Percentiles rank a stretch among this genome's conserved stretches.
Evolutionary conservation across 306 rosid genomes (phyloP).

Genomic region (Vicia villosa): DNA sequence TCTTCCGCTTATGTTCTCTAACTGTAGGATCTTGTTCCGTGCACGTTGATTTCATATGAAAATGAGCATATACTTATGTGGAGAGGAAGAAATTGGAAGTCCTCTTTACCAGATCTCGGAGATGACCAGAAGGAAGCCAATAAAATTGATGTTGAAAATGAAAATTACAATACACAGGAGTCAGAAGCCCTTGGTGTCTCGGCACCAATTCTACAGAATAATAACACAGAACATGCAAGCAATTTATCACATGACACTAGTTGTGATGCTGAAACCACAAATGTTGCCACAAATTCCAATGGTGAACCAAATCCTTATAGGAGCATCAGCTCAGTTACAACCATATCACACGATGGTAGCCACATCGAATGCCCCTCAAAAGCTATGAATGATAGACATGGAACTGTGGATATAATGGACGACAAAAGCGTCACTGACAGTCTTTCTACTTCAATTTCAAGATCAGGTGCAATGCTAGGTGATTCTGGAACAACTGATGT

Average conservation of each 20-base stretch:
- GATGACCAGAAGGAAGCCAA: constrained; percentile 40
- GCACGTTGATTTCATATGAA: constrained; percentile 79
- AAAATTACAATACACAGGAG: constrained; percentile 28
- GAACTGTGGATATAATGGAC: constrained; percentile 38
- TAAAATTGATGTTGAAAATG: constrained; percentile 28
- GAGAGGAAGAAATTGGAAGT: constrained; percentile 83
- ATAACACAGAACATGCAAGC: constrained; percentile 26
- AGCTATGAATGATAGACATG: constrained; percentile 21
- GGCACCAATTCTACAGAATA: constrained; percentile 8
- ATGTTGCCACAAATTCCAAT: constrained; percentile 33
- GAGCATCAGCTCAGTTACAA: constrained; percentile 15
- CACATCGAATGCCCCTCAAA: constrained; percentile 32
- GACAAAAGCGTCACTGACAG: constrained; percentile 32
- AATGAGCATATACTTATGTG: constrained; percentile 86
- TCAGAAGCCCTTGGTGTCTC: constrained; percentile 38
- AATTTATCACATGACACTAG: constrained; percentile 35
- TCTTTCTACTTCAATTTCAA: constrained; percentile 33
- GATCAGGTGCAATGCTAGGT: constrained; percentile 33
- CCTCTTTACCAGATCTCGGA: constrained; percentile 48
- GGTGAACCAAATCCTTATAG: constrained; percentile 38
- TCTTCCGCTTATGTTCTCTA: constrained; percentile 30
- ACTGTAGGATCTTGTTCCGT: constrained; percentile 94
- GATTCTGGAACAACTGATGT: constrained; percentile 43
- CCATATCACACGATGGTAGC: constrained; percentile 32
- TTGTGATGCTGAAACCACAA: constrained; percentile 35